Conservation (phyloP, 257 asterid species). For the Solanum chilense region DNA sequence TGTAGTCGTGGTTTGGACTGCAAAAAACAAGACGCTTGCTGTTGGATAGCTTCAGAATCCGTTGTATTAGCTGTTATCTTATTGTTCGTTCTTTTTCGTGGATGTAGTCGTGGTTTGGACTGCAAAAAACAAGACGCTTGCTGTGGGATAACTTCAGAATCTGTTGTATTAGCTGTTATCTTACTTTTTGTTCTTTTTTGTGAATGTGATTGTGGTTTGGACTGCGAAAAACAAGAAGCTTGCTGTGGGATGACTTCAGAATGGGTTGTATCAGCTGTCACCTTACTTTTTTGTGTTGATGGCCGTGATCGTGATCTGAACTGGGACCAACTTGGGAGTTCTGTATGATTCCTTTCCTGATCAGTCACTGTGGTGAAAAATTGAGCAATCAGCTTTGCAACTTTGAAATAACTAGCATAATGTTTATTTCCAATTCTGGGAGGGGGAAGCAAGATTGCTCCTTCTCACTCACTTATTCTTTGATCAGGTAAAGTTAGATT, state of each 20-base stretch:
- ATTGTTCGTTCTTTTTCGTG: neutral
- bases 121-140: neutral
- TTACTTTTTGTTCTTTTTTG: neutral
- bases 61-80: neutral
- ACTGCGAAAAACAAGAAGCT: neutral
- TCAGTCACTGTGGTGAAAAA: neutral
- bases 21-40: neutral
- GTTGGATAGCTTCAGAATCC: conserved; percentile 7
- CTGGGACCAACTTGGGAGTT: neutral
- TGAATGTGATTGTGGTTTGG: neutral
- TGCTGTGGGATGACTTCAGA: neutral
- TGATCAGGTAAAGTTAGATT: neutral
- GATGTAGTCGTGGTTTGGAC: neutral
- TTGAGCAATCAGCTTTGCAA: neutral
- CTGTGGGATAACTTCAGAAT: conserved; percentile 3
- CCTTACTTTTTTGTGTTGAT: neutral
- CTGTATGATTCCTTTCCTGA: neutral
- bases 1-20: neutral
- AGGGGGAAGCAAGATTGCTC: neutral
- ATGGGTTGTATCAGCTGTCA: neutral
- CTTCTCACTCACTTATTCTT: neutral
- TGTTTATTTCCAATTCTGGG: neutral
- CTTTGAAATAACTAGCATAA: neutral
- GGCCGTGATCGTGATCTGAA: neutral
- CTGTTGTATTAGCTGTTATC: neutral